These are phyloP conservation scores for Trichoderma sp. DNA, from an alignment of 2,329 filamentous ascomycete genomes.

Conservation along the genomic window DNA sequence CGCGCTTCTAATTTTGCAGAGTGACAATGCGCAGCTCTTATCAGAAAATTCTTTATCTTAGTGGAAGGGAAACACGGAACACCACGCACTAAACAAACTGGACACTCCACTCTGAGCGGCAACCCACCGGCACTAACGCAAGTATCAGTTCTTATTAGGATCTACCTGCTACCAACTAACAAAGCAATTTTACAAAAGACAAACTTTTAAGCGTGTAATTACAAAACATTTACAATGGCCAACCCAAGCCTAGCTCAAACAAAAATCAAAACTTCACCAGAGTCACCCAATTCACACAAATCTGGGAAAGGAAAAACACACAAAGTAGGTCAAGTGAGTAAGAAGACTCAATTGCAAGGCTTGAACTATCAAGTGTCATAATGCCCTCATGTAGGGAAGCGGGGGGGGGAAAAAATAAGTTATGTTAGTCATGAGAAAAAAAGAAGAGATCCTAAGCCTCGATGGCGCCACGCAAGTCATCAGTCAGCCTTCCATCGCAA, in stretches of 20 bases:
- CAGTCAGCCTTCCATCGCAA: conserved; percentile 25
- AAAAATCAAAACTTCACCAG: neutral
- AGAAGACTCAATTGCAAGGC: conserved; percentile 16
- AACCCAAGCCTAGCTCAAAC: neutral
- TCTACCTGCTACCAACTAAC: neutral
- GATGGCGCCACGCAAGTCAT: conserved; percentile 26
- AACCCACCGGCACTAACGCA: neutral
- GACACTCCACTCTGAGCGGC: neutral
- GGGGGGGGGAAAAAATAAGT: neutral
- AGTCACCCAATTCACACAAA: neutral
- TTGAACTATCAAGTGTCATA: conserved; percentile 26
- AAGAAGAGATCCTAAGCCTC: conserved; percentile 22
- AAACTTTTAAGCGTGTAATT: conserved; percentile 18
- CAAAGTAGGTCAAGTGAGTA: conserved; percentile 3
- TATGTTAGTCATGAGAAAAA: conserved; percentile 21
- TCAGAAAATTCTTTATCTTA: conserved; percentile 18
- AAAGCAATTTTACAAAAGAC: conserved; percentile 7
- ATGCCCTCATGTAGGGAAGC: neutral
- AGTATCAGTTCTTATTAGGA: conserved; percentile 8
- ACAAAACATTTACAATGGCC: conserved; percentile 13
- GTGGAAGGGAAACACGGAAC: neutral
- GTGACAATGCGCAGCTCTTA: conserved; percentile 15
- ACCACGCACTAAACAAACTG: neutral
- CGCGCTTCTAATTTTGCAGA: conserved; percentile 27
- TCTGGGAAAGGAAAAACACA: conserved; percentile 1